Evolutionary conservation across 2,329 filamentous ascomycete species (phyloP).

Genomic region (Neonectria coccinea): DNA sequence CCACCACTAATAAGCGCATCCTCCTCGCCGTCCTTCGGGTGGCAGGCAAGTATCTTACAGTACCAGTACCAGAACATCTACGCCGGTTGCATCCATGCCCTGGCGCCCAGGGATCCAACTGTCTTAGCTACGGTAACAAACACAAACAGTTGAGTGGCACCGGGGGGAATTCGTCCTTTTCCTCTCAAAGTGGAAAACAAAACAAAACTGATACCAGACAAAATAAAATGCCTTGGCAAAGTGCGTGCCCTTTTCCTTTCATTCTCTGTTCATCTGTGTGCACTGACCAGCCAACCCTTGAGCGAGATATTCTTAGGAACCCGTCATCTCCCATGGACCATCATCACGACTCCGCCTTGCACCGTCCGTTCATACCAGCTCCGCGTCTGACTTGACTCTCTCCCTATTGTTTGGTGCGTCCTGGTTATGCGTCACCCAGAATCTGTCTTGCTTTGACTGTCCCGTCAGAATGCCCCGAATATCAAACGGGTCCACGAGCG

Average conservation of each 20-base stretch:
- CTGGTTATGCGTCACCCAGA: conserved; percentile 49
- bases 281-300: neutral
- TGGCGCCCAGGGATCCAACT: no score
- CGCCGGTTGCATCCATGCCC: no score
- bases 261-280: neutral
- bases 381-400: conserved; percentile 15
- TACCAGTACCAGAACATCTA: no score
- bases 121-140: conserved; percentile 11
- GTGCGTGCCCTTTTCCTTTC: no score
- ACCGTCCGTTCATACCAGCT: conserved; percentile 14
- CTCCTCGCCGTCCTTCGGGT: neutral
- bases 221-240: neutral
- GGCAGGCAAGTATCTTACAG: no score
- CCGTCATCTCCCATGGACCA: conserved; percentile 9
- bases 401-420: conserved; percentile 6
- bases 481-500: conserved; percentile 58
- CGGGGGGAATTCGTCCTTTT: neutral
- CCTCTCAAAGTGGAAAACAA: neutral
- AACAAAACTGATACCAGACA: neutral
- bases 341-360: conserved; percentile 15
- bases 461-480: conserved; percentile 50
- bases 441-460: conserved; percentile 48
- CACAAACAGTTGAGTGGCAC: neutral
- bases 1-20: neutral
- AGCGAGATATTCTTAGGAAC: conserved; percentile 16